These are phyloP conservation scores for Hsuehochloa calcarea DNA, from an alignment of 176 grass and related monocot species.

Conservation along the genomic window DNA sequence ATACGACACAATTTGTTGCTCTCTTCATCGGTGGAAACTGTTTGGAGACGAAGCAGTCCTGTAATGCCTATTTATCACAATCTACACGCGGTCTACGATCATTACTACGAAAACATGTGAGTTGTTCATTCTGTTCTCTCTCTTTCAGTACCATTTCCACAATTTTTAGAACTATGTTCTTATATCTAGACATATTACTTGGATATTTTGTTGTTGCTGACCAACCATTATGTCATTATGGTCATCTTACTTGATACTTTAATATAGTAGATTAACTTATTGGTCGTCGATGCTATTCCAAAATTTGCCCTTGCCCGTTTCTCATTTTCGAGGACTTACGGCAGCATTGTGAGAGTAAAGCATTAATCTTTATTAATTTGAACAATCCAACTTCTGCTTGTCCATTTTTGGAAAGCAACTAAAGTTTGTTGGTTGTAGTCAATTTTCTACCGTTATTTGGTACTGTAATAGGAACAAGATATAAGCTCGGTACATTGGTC, in stretches of 20 bases:
- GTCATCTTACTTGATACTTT: conserved; percentile 8
- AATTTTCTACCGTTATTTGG: not conserved
- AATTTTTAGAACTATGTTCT: not conserved
- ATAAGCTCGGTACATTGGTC: not conserved
- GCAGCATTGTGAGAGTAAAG: not conserved
- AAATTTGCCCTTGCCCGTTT: not conserved
- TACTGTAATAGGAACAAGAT: not conserved
- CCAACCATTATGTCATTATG: not conserved
- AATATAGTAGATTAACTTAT: not conserved
- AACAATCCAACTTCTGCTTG: not conserved
- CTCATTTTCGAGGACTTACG: not conserved
- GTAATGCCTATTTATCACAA: conserved; percentile 81
- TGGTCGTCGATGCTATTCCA: not conserved
- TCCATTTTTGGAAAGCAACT: not conserved
- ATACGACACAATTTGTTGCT: conserved; percentile 84
- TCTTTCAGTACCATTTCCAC: not conserved
- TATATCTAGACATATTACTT: not conserved
- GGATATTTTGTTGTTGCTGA: not conserved
- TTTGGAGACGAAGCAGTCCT: conserved; percentile 56
- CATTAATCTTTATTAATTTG: not conserved
- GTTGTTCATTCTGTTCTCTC: conserved; percentile 6
- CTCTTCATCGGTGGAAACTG: conserved; percentile 62
- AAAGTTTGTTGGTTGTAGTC: conserved; percentile 16
- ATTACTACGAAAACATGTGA: conserved; percentile 81
- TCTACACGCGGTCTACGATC: conserved; percentile 82